These are phyloP conservation scores for Chaetomium sp. DNA, from an alignment of 2,329 filamentous ascomycete species.

Conservation along the genomic window DNA sequence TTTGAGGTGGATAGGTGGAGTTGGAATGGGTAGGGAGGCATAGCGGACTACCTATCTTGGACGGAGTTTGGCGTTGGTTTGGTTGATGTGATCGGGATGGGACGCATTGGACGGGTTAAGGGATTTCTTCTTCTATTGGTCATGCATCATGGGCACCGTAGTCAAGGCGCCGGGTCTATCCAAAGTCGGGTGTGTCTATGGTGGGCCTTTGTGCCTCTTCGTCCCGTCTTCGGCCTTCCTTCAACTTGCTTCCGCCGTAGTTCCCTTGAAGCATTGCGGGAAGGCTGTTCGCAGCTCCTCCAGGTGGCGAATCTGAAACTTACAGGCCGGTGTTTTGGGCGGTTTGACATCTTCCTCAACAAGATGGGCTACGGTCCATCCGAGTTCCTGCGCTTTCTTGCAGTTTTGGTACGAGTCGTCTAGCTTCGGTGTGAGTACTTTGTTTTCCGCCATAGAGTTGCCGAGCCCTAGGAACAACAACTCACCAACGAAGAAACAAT, in stretches of 20 bases:
- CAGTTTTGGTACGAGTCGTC: slow-evolving; percentile 90
- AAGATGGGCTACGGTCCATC: slow-evolving; percentile 85
- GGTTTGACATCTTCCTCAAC: slow-evolving; percentile 72
- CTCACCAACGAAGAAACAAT: slow-evolving; percentile 93
- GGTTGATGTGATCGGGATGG: background rate
- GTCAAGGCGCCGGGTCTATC: background rate
- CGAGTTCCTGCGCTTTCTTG: slow-evolving; percentile 71
- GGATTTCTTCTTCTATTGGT: background rate
- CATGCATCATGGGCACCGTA: background rate
- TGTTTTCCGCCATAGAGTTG: background rate
- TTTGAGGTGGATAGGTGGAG: background rate
- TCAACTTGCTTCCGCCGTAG: background rate
- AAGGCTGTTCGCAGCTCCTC: slow-evolving; percentile 75
- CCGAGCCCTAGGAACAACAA: slow-evolving; percentile 26
- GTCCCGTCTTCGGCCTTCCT: background rate
- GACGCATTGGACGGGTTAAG: background rate
- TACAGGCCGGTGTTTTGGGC: slow-evolving; percentile 66
- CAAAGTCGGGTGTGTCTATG: background rate
- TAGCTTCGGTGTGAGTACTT: slow-evolving; percentile 39
- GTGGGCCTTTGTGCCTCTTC: background rate
- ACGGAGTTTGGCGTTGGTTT: background rate
- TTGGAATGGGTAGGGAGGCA: background rate
- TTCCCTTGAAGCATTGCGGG: slow-evolving; percentile 78
- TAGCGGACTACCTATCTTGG: background rate
- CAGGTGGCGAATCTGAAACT: slow-evolving; percentile 74